Base-by-base conservation (phyloP, 2,329 filamentous ascomycete species). In the Trichoderma arundinaceum region DNA sequence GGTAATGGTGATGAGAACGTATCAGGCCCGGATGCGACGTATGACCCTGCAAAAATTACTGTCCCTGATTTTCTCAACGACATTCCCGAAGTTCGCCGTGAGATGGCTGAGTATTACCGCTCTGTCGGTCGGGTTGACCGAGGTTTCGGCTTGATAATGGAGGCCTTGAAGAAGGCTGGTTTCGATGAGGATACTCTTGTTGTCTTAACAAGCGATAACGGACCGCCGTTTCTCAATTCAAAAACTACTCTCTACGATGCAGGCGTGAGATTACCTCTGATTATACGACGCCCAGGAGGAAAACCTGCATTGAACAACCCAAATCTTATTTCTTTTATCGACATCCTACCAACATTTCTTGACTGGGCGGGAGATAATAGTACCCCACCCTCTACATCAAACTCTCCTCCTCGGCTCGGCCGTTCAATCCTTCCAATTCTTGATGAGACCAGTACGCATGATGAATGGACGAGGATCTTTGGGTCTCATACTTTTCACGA, bases 201-300 rank as follows among this genome's bases (percentile, higher is more conserved):
- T 43, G 44, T 61, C 19, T 10, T 61, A 44, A 61, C 58, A 22
- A 61, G 58, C 22, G 58, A 61, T 19, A 61, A 61, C 22, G 58
- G 58, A 17, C 58, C 58, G 5, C 58, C 58, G 7, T 61, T 61
- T 51, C 58, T 61, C 46, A 61, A 61, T 19, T 61, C 58, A 17
- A 61, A 61, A 35, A 61, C 58, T 17, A 61, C 58, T 1, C 58
- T 61, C 4, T 61, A 61, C 17, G 58, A 61, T 8, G 58, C 58
- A 1, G 58, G 58, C 15, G 58, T 61, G 7, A 61, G 58, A 61
- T 17, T 61, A 13, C 58, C 58, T 17, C 22, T 61, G 10, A 61
- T 61, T 15, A 61, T 61, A 48, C 19, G 46, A 10, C 35, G 35
- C 17, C 58, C 58, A 15, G 33, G 41, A 13, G 46, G 58, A 12